Evolutionary conservation across 805 yeast genomes (phyloP).

Genomic region (Teunomyces stri): DNA sequence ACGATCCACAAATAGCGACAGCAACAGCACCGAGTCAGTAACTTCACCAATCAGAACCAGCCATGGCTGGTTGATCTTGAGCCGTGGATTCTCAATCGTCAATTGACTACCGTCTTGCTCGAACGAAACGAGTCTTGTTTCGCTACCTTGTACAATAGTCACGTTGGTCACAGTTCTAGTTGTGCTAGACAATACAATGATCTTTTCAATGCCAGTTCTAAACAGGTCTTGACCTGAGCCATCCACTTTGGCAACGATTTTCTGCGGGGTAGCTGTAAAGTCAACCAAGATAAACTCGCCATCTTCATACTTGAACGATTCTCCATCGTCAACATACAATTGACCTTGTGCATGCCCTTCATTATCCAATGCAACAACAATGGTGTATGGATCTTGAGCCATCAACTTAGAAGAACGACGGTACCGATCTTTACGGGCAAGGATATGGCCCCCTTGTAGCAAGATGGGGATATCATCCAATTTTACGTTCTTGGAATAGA

Average conservation of each 20-base stretch:
- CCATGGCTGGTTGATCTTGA: constrained; percentile 51
- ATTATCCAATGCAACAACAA: constrained; percentile 57
- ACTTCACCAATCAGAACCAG: constrained; percentile 20
- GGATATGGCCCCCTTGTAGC: constrained; percentile 75
- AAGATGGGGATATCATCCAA: constrained; percentile 68
- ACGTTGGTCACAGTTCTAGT: constrained; percentile 15
- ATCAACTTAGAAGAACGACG: constrained; percentile 78
- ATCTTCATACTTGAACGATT: constrained; percentile 52
- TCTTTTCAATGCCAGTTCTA: constrained; percentile 46
- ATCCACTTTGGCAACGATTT: constrained; percentile 16
- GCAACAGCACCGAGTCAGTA: not conserved
- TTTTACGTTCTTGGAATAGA: constrained; percentile 38
- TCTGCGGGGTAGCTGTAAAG: constrained; percentile 37
- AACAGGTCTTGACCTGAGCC: constrained; percentile 6
- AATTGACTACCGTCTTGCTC: constrained; percentile 2
- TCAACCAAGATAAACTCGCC: constrained; percentile 50
- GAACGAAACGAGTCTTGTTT: not conserved
- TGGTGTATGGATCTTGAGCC: constrained; percentile 77
- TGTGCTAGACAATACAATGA: constrained; percentile 46
- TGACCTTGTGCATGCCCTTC: constrained; percentile 53
- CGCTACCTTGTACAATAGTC: constrained; percentile 31
- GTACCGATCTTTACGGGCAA: constrained; percentile 65
- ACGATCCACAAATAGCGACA: not conserved
- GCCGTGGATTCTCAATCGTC: constrained; percentile 49
- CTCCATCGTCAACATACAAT: constrained; percentile 84